Base-by-base conservation (phyloP, 2,329 filamentous ascomycete species). In the Fusarium abutilonis region DNA sequence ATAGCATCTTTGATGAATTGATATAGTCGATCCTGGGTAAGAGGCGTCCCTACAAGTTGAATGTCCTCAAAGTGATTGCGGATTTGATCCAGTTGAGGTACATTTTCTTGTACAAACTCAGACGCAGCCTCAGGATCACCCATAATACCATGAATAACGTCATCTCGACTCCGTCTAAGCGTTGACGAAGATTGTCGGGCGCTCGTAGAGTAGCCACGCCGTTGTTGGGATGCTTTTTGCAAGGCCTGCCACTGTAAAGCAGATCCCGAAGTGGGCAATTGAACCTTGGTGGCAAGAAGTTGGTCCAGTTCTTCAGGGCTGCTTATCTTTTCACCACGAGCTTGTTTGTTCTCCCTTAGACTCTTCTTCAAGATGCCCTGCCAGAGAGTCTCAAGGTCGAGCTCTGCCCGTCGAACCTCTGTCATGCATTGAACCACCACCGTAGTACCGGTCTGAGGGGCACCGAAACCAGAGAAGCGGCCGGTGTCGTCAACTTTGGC, bases 391-490 rank as follows among this genome's bases (percentile, higher is more conserved):
- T 87, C 85, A 11, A 87, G 70, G 40, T 80, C 79, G 47, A 87
- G 74, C 64, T 87, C 83, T 19, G 74, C 70, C 29, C 85, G 78
- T 53, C 83, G 77, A 9, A 77, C 69, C 65, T 85, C 83, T 0
- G 83, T 86, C 76, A 87, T 79, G 66, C 85, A 80, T 68, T 87
- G 85, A 9, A 87, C 75, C 13, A 87, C 80, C 19, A 87, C 70
- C 0, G 84, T 86, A 2, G 79, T 82, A 9, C 84, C 84, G 1
- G 69, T 73, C 31, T 76, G 73, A 5, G 78, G 70, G 1, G 79
- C 73, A 2, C 92, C 91, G 71, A 97, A 97, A 0, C 94, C 94
- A 31, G 92, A 88, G 54, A 93, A 86, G 9, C 84, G 81, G 13
- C 86, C 82, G 11, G 78, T 76, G 14, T 79, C 77, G 17, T 82